Base-by-base conservation (phyloP, 768 basidiomycete genomes). In the Clitopilus passeckerianus region DNA sequence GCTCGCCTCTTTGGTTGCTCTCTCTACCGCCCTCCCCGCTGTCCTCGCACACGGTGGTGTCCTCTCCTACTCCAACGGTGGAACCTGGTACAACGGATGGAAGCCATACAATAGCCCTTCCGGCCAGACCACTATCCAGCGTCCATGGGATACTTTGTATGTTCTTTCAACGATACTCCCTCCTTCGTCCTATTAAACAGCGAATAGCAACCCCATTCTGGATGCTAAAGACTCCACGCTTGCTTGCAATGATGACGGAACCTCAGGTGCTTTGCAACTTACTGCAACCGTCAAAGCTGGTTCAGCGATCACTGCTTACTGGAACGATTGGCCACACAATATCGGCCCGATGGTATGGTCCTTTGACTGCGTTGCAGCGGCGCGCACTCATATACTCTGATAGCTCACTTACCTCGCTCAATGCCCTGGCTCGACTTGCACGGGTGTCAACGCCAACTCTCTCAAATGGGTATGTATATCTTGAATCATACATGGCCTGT, bases 231-330 rank as follows among this genome's bases (percentile, higher is more conserved):
- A 67, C 37, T 60, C 77, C 1, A 75, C 71, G 0, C 60, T 80
- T n/a, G 74, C 77, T 1, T 80, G 79, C 65, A 80, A 80, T 58
- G 74, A 80, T 57, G 74, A 80, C 43, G 78, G 79, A 8, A 69
- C 68, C 5, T 70, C 77, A 2, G 69, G 72, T n/a, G 69, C 75
- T 20, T 64, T 71, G 34, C 79, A 80, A 60, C 66, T 78, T 33
- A 79, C 79, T 6, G 77, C 75, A 0, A 70, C 69, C 6, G 74
- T 78, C 27, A 66, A 69, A 18, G 79, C 79, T 58, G 79, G 79
- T 4, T 73, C 74, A 0, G 59, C 72, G 2, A 71, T 80, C 57
- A 75, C 72, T 6, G 77, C 76, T 0, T 79, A 78, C 65, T 80
- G 78, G 78, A 79, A 80, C 64, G 65, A 72, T 27, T 80, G 78